Evolutionary conservation across 805 yeast genomes (phyloP).

Genomic region (Suhomyces sp.): DNA sequence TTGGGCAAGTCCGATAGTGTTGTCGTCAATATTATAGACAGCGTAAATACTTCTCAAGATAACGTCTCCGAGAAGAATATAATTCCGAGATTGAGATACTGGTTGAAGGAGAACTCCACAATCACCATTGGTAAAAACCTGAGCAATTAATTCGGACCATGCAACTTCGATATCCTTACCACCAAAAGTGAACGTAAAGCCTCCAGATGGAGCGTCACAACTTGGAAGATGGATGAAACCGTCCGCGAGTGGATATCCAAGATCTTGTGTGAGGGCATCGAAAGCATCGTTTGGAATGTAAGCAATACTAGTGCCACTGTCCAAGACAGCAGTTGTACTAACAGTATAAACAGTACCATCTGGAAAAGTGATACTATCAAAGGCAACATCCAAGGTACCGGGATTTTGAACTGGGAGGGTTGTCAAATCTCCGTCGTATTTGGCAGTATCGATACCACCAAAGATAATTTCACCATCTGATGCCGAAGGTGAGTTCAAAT

Average conservation of each 20-base stretch:
- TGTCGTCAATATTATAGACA: constrained; percentile 60
- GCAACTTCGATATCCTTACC: constrained; percentile 5
- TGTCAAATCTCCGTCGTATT: constrained; percentile 19
- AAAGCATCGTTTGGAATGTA: constrained; percentile 4
- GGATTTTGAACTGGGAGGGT: constrained; percentile 5
- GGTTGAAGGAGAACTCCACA: background rate
- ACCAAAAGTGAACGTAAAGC: background rate
- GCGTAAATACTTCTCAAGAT: constrained; percentile 61
- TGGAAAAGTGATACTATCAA: background rate
- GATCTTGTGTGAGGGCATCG: background rate
- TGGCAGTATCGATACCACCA: constrained; percentile 20
- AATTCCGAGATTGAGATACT: background rate
- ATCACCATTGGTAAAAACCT: background rate
- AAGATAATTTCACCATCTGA: constrained; percentile 14
- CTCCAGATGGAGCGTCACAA: background rate
- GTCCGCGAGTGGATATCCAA: background rate
- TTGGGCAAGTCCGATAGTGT: constrained; percentile 47
- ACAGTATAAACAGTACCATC: background rate
- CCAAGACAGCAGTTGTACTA: too few relatives aligned
- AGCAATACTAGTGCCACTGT: constrained; percentile 1
- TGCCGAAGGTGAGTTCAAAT: constrained; percentile 7
- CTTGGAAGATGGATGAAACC: background rate
- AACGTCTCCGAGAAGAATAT: constrained; percentile 55
- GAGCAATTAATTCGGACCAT: constrained; percentile 1
- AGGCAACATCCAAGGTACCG: background rate